Base-by-base conservation (phyloP, 495 filamentous ascomycete genomes). In the Diplogelasinospora grovesii region DNA sequence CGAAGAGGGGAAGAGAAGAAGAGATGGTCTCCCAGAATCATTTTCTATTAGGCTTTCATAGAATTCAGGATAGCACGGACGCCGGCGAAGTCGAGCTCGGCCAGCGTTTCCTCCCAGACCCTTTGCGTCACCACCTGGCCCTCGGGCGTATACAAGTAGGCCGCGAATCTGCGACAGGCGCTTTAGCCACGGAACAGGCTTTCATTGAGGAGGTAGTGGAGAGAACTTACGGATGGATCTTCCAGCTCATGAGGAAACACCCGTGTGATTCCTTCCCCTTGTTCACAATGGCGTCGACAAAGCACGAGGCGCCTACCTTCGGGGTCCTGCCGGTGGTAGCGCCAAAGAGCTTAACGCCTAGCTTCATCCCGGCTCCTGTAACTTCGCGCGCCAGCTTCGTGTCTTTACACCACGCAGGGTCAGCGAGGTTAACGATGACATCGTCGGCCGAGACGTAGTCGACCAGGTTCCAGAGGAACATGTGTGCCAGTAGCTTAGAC, bases 341-440 rank as follows among this genome's bases (percentile, higher is more conserved):
- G 2, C 50, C 46, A 36, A 66, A 55, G 5, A 58, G 1, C 20
- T 27, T 26, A 11, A 57, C 20, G 1, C 22, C 25, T 8, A 52
- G 22, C 18, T 36, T 48, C 11, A 59, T 20, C 1, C 3, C 20
- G 0, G 50, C 29, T 10, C 48, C 41, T 3, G 31, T 45, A 0
- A 39, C 42, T 4, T 67, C 61, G 13, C 63, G 60, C 8, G 41
- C 39, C 3, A 75, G 48, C 4, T 60, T 42, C 2, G 69, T 74
- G 18, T 67, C 70, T 30, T 63, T 64, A 8, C 52, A 55, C 32
- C 57, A 59, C n/a, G 63, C 71, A 0, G 69, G 70, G 22, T 71
- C 63, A 1, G 64, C 68, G 1, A 70, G 29, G 48, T 74, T 75
- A 11, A 77, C 50, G 14, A 74, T 52, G 0, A 73, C 64, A 20